Conservation (phyloP, 352 stramenopile species). For the Pythium angustatum region DNA sequence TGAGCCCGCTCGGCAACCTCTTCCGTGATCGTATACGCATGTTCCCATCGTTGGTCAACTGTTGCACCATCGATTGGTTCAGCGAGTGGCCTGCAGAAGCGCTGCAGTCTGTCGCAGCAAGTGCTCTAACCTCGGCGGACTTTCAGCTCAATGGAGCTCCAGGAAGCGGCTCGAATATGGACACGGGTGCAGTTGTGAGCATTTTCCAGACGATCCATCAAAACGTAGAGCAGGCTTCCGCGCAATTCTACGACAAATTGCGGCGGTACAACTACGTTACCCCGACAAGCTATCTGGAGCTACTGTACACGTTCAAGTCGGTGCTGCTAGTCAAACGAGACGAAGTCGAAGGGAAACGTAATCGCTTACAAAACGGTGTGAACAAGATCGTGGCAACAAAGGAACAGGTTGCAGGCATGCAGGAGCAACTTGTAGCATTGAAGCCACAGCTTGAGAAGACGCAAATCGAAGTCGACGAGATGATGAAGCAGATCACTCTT, state of each 20-base stretch:
- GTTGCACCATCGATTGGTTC: constrained; percentile 90
- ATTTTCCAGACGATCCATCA: constrained; percentile 90
- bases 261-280: constrained; percentile 94
- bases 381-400: constrained; percentile 94
- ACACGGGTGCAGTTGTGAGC: constrained; percentile 56
- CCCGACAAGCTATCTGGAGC: constrained; percentile 92
- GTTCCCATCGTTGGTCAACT: constrained; percentile 90
- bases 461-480: constrained; percentile 91
- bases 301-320: constrained; percentile 93
- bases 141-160: constrained; percentile 52
- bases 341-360: constrained; percentile 86
- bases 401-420: constrained; percentile 90
- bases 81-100: constrained; percentile 86
- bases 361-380: constrained; percentile 87
- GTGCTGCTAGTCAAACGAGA: constrained; percentile 89
- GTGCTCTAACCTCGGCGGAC: constrained; percentile 56
- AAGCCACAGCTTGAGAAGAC: constrained; percentile 92
- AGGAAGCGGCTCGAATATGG: constrained; percentile 38
- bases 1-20: constrained; percentile 88
- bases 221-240: constrained; percentile 80
- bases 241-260: constrained; percentile 87
- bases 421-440: constrained; percentile 90
- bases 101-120: constrained; percentile 77
- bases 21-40: constrained; percentile 93
- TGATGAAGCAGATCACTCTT: constrained; percentile 94